Evolutionary conservation across 306 rosid genomes (phyloP).

Genomic region (Quercus mongolica): DNA sequence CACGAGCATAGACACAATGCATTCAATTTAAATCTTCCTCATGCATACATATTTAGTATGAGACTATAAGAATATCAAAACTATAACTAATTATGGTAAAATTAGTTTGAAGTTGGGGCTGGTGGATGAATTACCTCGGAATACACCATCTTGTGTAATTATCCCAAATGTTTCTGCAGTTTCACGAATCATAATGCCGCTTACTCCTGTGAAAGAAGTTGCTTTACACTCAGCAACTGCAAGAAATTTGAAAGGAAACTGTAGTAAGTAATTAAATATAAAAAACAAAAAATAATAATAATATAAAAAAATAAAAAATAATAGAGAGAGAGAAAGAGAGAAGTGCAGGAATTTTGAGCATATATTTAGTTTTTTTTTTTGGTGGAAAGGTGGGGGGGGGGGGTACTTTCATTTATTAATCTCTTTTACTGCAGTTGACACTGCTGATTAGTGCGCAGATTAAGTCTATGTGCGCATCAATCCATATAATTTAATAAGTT

Average conservation of each 20-base stretch:
- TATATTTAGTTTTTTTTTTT: not conserved
- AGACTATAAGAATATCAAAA: not conserved
- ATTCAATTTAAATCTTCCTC: not conserved
- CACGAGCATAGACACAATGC: not conserved
- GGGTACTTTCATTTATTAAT: not conserved
- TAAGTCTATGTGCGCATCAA: not conserved
- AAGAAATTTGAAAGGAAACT: slow-evolving; percentile 8
- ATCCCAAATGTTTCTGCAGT: slow-evolving; percentile 83
- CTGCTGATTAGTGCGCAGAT: not conserved
- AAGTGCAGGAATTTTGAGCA: not conserved
- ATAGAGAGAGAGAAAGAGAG: too few relatives aligned
- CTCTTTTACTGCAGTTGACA: not conserved
- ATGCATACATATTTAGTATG: not conserved
- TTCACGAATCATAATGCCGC: slow-evolving; percentile 83
- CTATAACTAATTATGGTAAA: slow-evolving; percentile 3
- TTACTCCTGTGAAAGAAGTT: slow-evolving; percentile 47
- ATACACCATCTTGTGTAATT: slow-evolving; percentile 53
- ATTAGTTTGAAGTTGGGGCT: slow-evolving; percentile 6
- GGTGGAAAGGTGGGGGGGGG: not conserved
- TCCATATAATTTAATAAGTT: not conserved
- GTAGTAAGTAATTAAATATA: slow-evolving; percentile 2
- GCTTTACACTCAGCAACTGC: slow-evolving; percentile 78
- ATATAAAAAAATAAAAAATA: too few relatives aligned
- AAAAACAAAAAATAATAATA: not conserved
- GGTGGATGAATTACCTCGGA: slow-evolving; percentile 49